Conservation (phyloP, 306 rosid species). For the Betula pendula region DNA sequence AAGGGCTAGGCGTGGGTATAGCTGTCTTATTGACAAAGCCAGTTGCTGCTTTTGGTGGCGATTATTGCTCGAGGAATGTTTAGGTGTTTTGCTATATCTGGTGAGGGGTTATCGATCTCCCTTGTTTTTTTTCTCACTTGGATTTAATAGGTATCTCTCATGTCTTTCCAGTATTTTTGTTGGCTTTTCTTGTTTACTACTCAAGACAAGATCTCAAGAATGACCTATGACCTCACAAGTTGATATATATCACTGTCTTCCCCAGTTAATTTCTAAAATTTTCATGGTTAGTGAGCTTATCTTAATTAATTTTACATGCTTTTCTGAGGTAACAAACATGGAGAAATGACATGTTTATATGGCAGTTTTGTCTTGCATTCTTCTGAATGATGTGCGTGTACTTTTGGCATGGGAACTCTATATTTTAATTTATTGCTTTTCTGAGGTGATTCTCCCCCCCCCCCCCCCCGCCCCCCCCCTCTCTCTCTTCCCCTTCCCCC, state of each 20-base stretch:
- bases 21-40: conserved; percentile 33
- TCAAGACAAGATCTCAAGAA: background rate
- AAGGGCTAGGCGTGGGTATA: conserved; percentile 28
- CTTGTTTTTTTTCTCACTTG: conserved; percentile 19
- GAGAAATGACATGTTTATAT: background rate
- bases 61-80: conserved; percentile 32
- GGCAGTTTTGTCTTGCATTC: background rate
- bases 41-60: conserved; percentile 33
- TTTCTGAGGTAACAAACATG: background rate
- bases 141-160: conserved; percentile 19
- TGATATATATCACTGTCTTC: background rate
- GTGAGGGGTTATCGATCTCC: conserved; percentile 48
- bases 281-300: background rate
- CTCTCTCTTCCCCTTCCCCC: no score
- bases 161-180: conserved; percentile 10
- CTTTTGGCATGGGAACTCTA: background rate
- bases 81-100: conserved; percentile 34
- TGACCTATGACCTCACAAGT: background rate
- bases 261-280: background rate
- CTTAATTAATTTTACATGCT: background rate
- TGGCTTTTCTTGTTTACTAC: conserved; percentile 7
- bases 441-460: no score
- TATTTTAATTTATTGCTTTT: background rate
- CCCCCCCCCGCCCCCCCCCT: no score
- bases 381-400: background rate